These are phyloP conservation scores for Platanus orientalis DNA, from an alignment of 164 flowering plant genomes.

Conservation along the genomic window DNA sequence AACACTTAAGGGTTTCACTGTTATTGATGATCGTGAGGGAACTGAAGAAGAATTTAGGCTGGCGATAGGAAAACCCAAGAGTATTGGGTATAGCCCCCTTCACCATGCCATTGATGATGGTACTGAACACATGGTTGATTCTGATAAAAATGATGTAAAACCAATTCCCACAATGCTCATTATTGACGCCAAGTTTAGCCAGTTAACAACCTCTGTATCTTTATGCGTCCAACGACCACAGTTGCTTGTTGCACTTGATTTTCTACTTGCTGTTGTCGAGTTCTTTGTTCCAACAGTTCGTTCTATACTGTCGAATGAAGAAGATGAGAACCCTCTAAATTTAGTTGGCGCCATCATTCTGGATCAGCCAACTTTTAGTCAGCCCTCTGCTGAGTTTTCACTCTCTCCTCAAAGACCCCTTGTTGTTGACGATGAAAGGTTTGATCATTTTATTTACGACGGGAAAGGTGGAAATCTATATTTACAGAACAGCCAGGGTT, in stretches of 20 bases:
- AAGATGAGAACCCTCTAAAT: slow-evolving; percentile 38
- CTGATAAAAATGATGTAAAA: slow-evolving; percentile 13
- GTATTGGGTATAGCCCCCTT: slow-evolving; percentile 24
- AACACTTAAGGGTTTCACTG: slow-evolving; percentile 66
- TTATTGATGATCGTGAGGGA: slow-evolving; percentile 92
- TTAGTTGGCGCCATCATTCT: slow-evolving; percentile 55
- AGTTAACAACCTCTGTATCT: slow-evolving; percentile 46
- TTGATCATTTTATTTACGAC: slow-evolving; percentile 71
- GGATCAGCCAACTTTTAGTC: slow-evolving; percentile 57
- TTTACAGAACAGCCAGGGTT: slow-evolving; percentile 64
- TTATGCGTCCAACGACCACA: slow-evolving; percentile 86
- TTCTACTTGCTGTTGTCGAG: slow-evolving; percentile 84
- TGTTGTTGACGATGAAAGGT: slow-evolving; percentile 78
- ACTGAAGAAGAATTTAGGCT: slow-evolving; percentile 66
- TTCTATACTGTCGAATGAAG: slow-evolving; percentile 48
- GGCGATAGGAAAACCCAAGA: slow-evolving; percentile 63
- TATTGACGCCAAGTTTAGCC: slow-evolving; percentile 75
- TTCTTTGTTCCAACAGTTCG: slow-evolving; percentile 86
- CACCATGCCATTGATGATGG: slow-evolving; percentile 11
- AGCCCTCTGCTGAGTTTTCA: slow-evolving; percentile 53
- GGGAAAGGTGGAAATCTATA: slow-evolving; percentile 73
- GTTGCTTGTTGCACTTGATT: slow-evolving; percentile 95
- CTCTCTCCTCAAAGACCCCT: slow-evolving; percentile 77
- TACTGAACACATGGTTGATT: slow-evolving; percentile 12
- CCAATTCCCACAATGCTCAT: slow-evolving; percentile 74